Conservation (phyloP, 805 yeast species). For the Blastobotrys attinorum region DNA sequence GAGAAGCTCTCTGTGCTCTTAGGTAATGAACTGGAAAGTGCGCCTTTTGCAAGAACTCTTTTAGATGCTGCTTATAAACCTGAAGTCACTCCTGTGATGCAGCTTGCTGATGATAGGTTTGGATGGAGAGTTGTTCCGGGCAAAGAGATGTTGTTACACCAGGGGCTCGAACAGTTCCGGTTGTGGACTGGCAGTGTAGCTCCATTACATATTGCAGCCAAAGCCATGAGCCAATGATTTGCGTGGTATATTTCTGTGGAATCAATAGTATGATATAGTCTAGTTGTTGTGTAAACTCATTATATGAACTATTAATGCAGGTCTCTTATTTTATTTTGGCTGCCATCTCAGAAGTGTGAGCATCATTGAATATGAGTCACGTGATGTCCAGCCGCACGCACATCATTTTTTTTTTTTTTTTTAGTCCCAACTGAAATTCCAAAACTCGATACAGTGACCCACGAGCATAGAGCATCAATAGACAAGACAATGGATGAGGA, state of each 20-base stretch:
- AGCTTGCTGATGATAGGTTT: slow-evolving; percentile 50
- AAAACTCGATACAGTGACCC: background rate
- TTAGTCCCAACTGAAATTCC: background rate
- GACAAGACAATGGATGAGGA: slow-evolving; percentile 43
- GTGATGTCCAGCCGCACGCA: no score
- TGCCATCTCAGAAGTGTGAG: no score
- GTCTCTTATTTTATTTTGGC: no score
- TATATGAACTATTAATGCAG: no score
- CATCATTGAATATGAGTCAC: no score
- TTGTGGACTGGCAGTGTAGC: slow-evolving; percentile 48
- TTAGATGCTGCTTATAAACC: slow-evolving; percentile 97
- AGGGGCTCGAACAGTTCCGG: slow-evolving; percentile 82
- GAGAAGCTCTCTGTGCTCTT: slow-evolving; percentile 42
- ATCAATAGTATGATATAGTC: background rate
- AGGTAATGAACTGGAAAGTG: slow-evolving; percentile 30
- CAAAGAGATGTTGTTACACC: slow-evolving; percentile 83
- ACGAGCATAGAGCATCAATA: background rate
- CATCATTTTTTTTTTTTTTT: no score
- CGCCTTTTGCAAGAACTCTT: slow-evolving; percentile 45
- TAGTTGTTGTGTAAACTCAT: no score
- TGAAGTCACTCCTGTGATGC: slow-evolving; percentile 76
- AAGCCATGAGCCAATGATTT: background rate
- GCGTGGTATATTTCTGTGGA: no score
- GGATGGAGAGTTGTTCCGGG: slow-evolving; percentile 88
- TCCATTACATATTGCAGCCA: slow-evolving; percentile 17